phyloP scores from a whole-genome alignment of 1,284 basidiomycete genomes.

The Puccinia brachypodii region DNA sequence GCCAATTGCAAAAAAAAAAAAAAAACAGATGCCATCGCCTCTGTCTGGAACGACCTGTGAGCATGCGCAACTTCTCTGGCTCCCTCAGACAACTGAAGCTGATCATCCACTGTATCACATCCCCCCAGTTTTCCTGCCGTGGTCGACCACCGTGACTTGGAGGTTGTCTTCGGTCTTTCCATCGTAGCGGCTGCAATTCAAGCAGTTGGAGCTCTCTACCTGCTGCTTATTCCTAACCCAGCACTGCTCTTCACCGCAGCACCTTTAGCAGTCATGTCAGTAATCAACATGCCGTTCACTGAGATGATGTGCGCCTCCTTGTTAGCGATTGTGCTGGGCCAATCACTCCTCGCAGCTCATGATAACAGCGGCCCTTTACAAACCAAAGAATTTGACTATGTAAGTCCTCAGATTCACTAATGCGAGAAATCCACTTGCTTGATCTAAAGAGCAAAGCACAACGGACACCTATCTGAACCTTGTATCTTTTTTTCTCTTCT shows the following conservation, averaged over 20 bases:
- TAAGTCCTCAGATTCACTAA: background rate
- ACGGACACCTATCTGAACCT: background rate
- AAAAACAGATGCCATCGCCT: constrained; percentile 21
- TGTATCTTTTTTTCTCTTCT: background rate
- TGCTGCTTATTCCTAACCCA: constrained; percentile 6
- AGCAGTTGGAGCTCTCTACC: constrained; percentile 26
- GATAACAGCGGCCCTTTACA: constrained; percentile 6
- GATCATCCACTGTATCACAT: background rate
- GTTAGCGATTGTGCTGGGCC: constrained; percentile 6
- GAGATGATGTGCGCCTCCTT: constrained; percentile 20
- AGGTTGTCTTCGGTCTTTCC: background rate
- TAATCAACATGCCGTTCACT: constrained; percentile 27
- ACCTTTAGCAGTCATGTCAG: constrained; percentile 17
- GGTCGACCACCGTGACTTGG: constrained; percentile 10
- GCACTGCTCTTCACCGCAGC: constrained; percentile 27
- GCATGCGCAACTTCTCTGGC: background rate
- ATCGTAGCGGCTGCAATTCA: constrained; percentile 16
- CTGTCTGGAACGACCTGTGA: constrained; percentile 43
- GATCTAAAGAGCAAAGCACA: background rate
- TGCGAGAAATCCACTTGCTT: background rate
- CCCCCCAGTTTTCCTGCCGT: constrained; percentile 27
- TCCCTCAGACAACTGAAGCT: background rate
- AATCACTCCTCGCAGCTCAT: constrained; percentile 1
- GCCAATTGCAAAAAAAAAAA: too few species aligned
- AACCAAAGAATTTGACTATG: constrained; percentile 23